Conservation (phyloP, 306 rosid genomes). For the Prunus davidiana region DNA sequence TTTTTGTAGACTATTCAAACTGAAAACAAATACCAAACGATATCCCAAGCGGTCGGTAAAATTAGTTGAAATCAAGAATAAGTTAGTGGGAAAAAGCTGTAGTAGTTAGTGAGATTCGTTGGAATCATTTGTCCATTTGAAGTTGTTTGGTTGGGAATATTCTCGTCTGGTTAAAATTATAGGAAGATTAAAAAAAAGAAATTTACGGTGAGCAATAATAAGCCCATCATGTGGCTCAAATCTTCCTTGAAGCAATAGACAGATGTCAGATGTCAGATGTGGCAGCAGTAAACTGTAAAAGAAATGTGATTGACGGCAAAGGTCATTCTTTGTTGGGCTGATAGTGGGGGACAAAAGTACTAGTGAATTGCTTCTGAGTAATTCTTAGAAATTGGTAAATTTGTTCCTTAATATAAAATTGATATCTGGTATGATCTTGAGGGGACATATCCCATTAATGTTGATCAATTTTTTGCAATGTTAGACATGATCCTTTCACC, state of each 20-base stretch:
- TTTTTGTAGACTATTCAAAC: too few relatives aligned
- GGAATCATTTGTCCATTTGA: conserved; percentile 30
- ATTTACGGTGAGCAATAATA: background rate
- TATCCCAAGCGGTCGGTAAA: conserved; percentile 16
- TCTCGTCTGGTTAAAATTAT: conserved; percentile 31
- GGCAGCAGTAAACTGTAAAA: background rate
- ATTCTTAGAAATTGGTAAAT: background rate
- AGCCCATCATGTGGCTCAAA: conserved; percentile 15
- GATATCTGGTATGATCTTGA: background rate
- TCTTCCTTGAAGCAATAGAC: background rate
- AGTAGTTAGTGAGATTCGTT: conserved; percentile 9
- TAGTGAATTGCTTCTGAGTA: background rate
- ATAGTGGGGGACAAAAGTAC: background rate
- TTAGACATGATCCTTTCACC: background rate
- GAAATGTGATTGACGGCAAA: conserved; percentile 3
- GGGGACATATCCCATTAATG: background rate
- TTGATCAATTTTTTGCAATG: background rate
- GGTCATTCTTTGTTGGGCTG: background rate
- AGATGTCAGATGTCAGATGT: background rate
- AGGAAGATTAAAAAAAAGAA: background rate
- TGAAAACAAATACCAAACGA: background rate
- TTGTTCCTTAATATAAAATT: background rate
- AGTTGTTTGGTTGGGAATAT: conserved; percentile 28
- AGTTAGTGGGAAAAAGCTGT: conserved; percentile 54
- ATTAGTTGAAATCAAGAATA: conserved; percentile 39